phyloP scores from a whole-genome alignment of 2,329 filamentous ascomycete species.

The Diaporthe sp. region DNA sequence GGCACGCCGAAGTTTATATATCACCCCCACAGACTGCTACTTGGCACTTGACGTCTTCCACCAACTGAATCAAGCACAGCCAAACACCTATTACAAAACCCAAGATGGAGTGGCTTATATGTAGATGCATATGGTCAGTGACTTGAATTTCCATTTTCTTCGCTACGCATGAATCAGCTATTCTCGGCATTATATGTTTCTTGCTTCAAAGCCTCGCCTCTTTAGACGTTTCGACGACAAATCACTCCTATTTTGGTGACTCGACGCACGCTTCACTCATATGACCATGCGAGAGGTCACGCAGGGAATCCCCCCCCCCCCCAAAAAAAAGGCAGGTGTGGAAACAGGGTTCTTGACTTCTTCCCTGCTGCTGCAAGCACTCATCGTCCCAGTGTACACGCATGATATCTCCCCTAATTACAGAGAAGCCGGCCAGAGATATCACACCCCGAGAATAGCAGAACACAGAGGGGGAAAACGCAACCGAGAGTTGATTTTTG shows the following conservation, averaged over 20 bases:
- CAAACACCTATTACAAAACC: background rate
- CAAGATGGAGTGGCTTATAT: background rate
- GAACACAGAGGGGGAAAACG: background rate
- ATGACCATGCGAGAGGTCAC: too few species aligned
- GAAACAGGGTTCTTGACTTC: background rate
- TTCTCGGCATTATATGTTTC: background rate
- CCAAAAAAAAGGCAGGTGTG: background rate
- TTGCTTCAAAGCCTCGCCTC: background rate
- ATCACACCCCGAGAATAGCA: background rate
- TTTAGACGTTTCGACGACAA: background rate
- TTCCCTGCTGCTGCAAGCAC: background rate
- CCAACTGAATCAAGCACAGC: background rate
- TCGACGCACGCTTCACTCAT: background rate
- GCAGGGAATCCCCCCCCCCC: too few species aligned
- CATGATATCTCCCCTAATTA: slow-evolving; percentile 14
- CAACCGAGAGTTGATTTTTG: slow-evolving; percentile 16
- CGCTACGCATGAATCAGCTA: background rate
- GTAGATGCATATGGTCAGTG: background rate
- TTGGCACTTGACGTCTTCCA: background rate
- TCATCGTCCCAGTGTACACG: background rate
- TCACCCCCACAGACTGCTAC: background rate
- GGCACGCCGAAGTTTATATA: background rate
- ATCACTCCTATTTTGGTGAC: background rate
- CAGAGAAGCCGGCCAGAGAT: slow-evolving; percentile 1
- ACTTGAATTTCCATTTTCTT: background rate